phyloP scores from a whole-genome alignment of 2,329 filamentous ascomycete genomes.

The Aspergillus sojae region DNA sequence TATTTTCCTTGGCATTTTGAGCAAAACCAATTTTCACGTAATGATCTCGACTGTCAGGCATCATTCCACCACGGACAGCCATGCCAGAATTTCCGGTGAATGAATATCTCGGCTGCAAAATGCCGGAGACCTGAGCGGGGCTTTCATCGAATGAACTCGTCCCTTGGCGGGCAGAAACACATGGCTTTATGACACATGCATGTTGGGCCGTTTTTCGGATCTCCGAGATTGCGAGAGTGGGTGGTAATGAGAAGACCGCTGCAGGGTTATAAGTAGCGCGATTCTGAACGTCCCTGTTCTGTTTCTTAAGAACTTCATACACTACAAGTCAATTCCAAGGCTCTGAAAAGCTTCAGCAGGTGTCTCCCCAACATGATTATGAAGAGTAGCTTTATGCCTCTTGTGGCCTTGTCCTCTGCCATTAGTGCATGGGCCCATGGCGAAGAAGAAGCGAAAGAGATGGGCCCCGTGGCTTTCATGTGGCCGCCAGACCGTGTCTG shows the following conservation, averaged over 20 bases:
- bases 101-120: background rate
- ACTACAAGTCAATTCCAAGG: background rate
- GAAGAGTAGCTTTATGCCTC: conserved; percentile 12
- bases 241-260: background rate
- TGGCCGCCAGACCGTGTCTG: conserved; percentile 63
- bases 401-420: conserved; percentile 8
- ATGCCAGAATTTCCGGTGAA: conserved; percentile 1
- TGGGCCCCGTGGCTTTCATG: conserved; percentile 63
- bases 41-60: background rate
- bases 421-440: conserved; percentile 1
- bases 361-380: background rate
- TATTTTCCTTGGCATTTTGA: conserved; percentile 5
- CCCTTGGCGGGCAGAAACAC: background rate
- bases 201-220: background rate
- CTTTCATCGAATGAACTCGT: background rate
- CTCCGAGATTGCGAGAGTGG: background rate
- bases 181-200: background rate
- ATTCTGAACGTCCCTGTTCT: background rate
- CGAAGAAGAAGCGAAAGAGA: conserved; percentile 33
- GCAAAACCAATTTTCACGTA: background rate
- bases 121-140: background rate
- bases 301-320: background rate
- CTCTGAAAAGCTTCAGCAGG: background rate
- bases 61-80: conserved; percentile 3
- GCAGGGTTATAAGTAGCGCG: background rate